Base-by-base conservation (phyloP, 1,284 basidiomycete species). In the Melampsora occidentalis region DNA sequence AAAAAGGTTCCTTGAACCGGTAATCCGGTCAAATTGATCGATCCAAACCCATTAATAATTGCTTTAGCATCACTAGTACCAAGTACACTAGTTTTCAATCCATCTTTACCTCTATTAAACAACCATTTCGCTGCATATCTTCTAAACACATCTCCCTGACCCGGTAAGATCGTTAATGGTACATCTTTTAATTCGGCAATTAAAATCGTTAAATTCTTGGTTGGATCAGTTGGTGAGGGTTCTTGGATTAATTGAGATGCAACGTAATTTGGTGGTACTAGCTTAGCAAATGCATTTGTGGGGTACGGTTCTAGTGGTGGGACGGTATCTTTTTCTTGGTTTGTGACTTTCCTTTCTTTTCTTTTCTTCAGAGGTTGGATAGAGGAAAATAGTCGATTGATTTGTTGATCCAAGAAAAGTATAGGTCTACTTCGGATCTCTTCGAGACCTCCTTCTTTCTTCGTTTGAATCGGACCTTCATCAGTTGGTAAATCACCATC, bases 121-220 rank as follows among this genome's bases (percentile, higher is more conserved):
- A 57, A 57, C 53, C 53, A 69, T 31, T 69, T 69, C 25, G 69
- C 25, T 25, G 57, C 69, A 46, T 61, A 70, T 6, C 7, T 25
- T n/a, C 69, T 25, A 42, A 70, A 70, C 28, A 61, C 39, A 22
- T 16, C 14, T 5, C 22, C 16, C 14, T 35, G 28, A 22, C 33
- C 33, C 5, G 35, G 33, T n/a, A 61, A 42, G 12, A 42, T 22
- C 14, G 35, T 53, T 12, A 70, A 46, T n/a, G 69, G 69, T 6
- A 70, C 57, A 10, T 70, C 46, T 25, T 18, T 42, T n/a, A 70
- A n/a, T 16, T 18, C 3, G 7, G 69, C 28, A 16, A 9, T 16
- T 18, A 70, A 61, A 9, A 42, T n/a, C 4, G 42, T 35, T 10
- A 39, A 9, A 22, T n/a, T 25, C 10, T n/a, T 14, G 33, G 5